Evolutionary conservation across 164 flowering plant species (phyloP).

Genomic region (Liriodendron chinense): DNA sequence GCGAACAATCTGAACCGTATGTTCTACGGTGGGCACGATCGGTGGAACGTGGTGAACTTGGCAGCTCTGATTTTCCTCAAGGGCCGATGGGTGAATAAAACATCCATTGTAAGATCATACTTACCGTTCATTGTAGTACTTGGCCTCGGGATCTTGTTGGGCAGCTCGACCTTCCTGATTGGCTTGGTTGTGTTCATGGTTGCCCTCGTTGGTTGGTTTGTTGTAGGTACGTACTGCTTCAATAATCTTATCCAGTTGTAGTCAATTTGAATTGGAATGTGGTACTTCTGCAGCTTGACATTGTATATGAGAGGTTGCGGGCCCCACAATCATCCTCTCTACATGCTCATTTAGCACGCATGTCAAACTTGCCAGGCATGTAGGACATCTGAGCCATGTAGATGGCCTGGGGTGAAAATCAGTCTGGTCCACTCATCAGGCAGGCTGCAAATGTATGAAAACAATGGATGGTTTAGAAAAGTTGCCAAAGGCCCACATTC

Average conservation of each 20-base stretch:
- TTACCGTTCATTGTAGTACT: constrained; percentile 63
- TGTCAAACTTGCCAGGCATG: too few relatives aligned
- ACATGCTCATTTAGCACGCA: too few relatives aligned
- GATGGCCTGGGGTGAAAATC: too few relatives aligned
- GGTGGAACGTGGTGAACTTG: constrained; percentile 92
- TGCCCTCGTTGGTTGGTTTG: constrained; percentile 75
- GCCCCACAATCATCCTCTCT: too few relatives aligned
- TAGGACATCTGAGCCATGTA: too few relatives aligned
- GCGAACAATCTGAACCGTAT: constrained; percentile 79
- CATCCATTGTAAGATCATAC: constrained; percentile 41
- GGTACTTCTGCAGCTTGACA: neutral
- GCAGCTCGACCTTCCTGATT: constrained; percentile 54
- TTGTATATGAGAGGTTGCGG: too few relatives aligned
- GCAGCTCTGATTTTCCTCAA: constrained; percentile 68
- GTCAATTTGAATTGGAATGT: neutral
- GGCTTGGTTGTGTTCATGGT: constrained; percentile 43
- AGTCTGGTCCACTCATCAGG: too few relatives aligned
- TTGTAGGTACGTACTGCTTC: constrained; percentile 73
- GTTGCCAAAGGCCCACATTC: too few relatives aligned
- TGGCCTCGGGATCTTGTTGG: constrained; percentile 49
- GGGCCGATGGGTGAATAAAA: constrained; percentile 73
- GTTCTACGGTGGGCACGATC: constrained; percentile 43
- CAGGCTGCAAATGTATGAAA: too few relatives aligned
- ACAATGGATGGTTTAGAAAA: too few relatives aligned
- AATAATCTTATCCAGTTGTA: constrained; percentile 58